Evolutionary conservation across 768 basidiomycete genomes (phyloP).

Genomic region (Serendipita indica): DNA sequence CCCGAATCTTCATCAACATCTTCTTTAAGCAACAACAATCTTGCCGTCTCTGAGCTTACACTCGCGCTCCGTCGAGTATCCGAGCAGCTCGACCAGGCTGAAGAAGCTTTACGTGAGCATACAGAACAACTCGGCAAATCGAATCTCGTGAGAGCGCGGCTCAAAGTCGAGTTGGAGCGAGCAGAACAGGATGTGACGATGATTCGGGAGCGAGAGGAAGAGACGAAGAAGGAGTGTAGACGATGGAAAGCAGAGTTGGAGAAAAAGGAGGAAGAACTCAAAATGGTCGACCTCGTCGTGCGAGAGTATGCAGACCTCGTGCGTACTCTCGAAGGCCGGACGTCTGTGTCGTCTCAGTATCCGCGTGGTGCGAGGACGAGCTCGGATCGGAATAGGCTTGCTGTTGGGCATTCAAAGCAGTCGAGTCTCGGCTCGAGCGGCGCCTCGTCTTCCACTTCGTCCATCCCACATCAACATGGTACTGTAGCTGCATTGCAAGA

Average conservation of each 20-base stretch:
- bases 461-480: neutral
- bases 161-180: conserved; percentile 30
- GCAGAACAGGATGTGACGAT: conserved; percentile 43
- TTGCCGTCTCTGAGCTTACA: conserved; percentile 40
- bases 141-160: conserved; percentile 30
- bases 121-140: conserved; percentile 33
- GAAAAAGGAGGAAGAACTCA: conserved; percentile 35
- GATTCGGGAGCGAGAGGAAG: conserved; percentile 41
- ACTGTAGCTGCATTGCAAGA: neutral
- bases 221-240: conserved; percentile 34
- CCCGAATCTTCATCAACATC: conserved; percentile 28
- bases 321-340: conserved; percentile 40
- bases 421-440: neutral
- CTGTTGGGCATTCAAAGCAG: conserved; percentile 10
- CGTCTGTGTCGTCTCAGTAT: conserved; percentile 14
- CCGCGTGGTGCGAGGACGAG: conserved; percentile 1
- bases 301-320: conserved; percentile 66
- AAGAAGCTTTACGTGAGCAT: conserved; percentile 35
- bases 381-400: neutral
- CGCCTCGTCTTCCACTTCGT: neutral
- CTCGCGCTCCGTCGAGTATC: conserved; percentile 53
- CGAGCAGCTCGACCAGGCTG: conserved; percentile 51
- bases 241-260: conserved; percentile 30
- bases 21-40: conserved; percentile 24
- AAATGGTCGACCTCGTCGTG: conserved; percentile 49